Conservation (phyloP, 805 yeast species). For the Starmerella stigmatis region DNA sequence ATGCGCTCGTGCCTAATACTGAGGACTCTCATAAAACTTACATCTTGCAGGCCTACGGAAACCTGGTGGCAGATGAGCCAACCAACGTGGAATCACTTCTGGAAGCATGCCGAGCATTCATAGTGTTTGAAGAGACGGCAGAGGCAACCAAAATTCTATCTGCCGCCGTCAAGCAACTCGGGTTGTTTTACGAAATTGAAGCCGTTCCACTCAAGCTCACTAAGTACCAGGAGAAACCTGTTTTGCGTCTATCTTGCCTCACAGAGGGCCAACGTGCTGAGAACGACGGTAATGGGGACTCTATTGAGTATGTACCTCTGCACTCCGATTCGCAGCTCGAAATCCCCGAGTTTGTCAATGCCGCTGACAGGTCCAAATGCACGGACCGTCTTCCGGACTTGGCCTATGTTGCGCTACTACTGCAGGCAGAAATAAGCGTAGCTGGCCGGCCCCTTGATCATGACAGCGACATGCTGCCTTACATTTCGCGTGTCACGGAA, state of each 20-base stretch:
- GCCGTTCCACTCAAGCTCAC: slow-evolving; percentile 12
- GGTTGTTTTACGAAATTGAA: background rate
- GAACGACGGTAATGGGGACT: background rate
- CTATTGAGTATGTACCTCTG: slow-evolving; percentile 7
- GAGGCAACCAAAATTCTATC: slow-evolving; percentile 23
- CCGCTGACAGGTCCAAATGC: background rate
- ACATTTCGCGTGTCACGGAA: slow-evolving; percentile 62
- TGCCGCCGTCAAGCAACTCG: slow-evolving; percentile 12
- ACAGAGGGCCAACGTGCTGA: background rate
- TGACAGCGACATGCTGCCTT: slow-evolving; percentile 41
- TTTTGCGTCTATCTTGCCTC: slow-evolving; percentile 7
- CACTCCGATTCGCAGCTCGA: slow-evolving; percentile 5
- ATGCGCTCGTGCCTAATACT: background rate
- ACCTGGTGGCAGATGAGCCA: slow-evolving; percentile 32
- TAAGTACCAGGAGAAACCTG: slow-evolving; percentile 6
- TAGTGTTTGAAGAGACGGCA: slow-evolving; percentile 29
- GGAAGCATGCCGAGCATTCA: slow-evolving; percentile 51
- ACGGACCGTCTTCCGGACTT: slow-evolving; percentile 32
- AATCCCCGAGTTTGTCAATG: slow-evolving; percentile 1
- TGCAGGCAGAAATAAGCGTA: slow-evolving; percentile 54
- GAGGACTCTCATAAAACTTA: background rate
- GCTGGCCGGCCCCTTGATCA: slow-evolving; percentile 47
- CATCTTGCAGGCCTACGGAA: slow-evolving; percentile 16
- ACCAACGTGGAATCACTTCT: slow-evolving; percentile 40
- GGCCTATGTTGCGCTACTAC: slow-evolving; percentile 64